Evolutionary conservation across 495 filamentous ascomycete species (phyloP), one percentile per base, ranked within the genome.

Genomic region (Aspergillus egyptiacus): DNA sequence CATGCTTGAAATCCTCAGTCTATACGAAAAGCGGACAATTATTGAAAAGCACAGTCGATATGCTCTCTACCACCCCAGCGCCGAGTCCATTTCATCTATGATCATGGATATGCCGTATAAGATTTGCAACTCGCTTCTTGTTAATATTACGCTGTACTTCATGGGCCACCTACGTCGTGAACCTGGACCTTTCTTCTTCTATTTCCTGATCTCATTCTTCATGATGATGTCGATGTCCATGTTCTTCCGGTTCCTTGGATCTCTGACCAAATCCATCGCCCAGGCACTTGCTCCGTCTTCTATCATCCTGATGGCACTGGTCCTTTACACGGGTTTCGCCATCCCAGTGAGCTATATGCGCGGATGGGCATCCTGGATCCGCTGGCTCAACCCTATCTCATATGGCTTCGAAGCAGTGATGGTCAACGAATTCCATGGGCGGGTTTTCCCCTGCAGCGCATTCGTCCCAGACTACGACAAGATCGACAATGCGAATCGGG

Each of bases 1-100:
- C 87, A 20, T 89, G 78, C 51, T 82, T 74, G 61, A 79, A 77
- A 81, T 84, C 50, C 71, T 77, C 35, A 71, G 50, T 3, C 62
- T 80, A 5, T 81, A 78, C 42, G 63, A 60, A 0, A 75, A 82
- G 55, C 71, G 79, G 13, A 73, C 73, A 5, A 79, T 84, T 34
- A 74, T 85, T 8, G 76, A 80, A 33, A 83, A 83, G 55, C 81
- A 84, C 25, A 57, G 62, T 1, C 68, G 63, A 11, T 83, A 77
- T 50, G 76, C 77, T 18, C 72, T 84, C 45, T 84, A 83, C 33
- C 77, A 78, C 39, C 80, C 81, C 0, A 68, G 67, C 22, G 66
- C 77, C 1, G 79, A 83, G 54, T 75, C 74, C 0, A 50, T 78
- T 2, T 76, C 76, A 3, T 70, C 69, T 0, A 73, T 82, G 43